phyloP scores from a whole-genome alignment of 192 early-diverging fungal genomes.

The Podila clonocystis region DNA sequence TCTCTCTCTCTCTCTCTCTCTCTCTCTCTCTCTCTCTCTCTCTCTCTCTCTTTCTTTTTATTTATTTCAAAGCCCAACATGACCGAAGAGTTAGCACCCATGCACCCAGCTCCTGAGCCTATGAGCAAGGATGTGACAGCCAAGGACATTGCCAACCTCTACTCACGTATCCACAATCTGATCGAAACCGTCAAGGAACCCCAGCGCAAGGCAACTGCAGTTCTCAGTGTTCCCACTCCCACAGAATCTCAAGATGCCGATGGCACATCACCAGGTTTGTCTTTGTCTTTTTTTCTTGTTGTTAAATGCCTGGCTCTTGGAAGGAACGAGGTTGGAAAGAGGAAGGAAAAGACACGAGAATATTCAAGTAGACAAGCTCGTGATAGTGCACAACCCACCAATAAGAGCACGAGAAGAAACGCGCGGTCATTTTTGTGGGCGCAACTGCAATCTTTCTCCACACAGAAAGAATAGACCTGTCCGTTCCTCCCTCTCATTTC shows the following conservation, averaged over 20 bases:
- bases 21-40: too few species aligned
- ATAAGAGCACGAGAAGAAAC: too few species aligned
- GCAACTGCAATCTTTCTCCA: too few species aligned
- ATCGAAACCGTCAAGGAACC: constrained; percentile 58
- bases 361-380: too few species aligned
- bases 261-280: neutral
- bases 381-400: too few species aligned
- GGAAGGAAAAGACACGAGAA: too few species aligned
- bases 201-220: constrained; percentile 46
- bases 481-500: too few species aligned
- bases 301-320: too few species aligned
- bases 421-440: too few species aligned
- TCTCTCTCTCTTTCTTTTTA: too few species aligned
- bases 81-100: constrained; percentile 25
- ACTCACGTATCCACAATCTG: constrained; percentile 59
- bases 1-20: neutral
- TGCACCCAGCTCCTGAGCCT: constrained; percentile 18
- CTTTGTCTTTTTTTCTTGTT: neutral
- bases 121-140: constrained; percentile 55
- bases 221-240: constrained; percentile 4
- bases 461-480: too few species aligned
- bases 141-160: constrained; percentile 60
- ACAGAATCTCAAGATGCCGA: neutral
- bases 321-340: too few species aligned
- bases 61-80: neutral